Conservation (phyloP, 208 protist species). For the Vickermania ingenoplastis region DNA sequence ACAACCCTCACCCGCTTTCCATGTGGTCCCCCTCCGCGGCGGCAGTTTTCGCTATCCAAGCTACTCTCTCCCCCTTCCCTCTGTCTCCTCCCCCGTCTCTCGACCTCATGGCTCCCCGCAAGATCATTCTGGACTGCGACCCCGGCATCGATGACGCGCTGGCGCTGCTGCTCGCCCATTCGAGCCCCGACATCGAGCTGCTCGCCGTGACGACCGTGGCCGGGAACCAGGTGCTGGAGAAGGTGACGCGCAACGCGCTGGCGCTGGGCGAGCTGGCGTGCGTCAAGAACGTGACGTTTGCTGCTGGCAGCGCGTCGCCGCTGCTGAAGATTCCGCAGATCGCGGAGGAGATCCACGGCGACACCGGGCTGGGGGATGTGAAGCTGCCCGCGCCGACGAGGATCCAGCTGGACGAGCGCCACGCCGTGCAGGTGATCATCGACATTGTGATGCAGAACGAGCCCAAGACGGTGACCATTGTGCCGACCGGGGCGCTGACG, state of each 20-base stretch:
- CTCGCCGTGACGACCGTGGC: slow-evolving; percentile 70
- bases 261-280: slow-evolving; percentile 26
- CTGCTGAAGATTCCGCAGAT: slow-evolving; percentile 26
- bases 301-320: slow-evolving; percentile 29
- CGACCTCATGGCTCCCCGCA: slow-evolving; percentile 15
- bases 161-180: slow-evolving; percentile 59
- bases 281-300: slow-evolving; percentile 29
- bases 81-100: neutral
- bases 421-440: slow-evolving; percentile 49
- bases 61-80: neutral
- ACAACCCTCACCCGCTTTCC: too few species aligned
- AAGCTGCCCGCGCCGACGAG: slow-evolving; percentile 12
- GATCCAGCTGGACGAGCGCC: slow-evolving; percentile 22
- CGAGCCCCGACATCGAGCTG: slow-evolving; percentile 53
- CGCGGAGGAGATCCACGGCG: slow-evolving; percentile 65
- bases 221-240: slow-evolving; percentile 79
- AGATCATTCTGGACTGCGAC: slow-evolving; percentile 80
- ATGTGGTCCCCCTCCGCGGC: too few species aligned
- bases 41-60: neutral
- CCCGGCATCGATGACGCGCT: slow-evolving; percentile 79
- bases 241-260: slow-evolving; percentile 58
- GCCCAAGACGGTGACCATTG: slow-evolving; percentile 39
- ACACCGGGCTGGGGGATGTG: slow-evolving; percentile 45
- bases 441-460: slow-evolving; percentile 44
- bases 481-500: slow-evolving; percentile 64